Evolutionary conservation across 2,329 filamentous ascomycete genomes (phyloP).

Genomic region (Monosporascus sp.): DNA sequence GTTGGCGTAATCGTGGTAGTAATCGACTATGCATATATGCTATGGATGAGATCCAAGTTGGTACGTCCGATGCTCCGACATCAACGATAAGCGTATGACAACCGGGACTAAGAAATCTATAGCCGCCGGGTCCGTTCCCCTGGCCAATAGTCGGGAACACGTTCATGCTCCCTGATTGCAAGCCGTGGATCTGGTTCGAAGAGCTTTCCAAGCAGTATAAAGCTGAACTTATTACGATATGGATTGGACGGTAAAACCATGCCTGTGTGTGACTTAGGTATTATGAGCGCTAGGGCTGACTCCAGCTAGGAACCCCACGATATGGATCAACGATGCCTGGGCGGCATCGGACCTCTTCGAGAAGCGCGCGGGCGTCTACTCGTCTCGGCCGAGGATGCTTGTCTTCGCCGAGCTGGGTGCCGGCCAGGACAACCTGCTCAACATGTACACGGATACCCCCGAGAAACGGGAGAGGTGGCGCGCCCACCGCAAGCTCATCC

Average conservation of each 20-base stretch:
- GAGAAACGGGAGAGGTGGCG: conserved; percentile 39
- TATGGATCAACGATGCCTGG: conserved; percentile 46
- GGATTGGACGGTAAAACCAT: conserved; percentile 43
- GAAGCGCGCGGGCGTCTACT: conserved; percentile 47
- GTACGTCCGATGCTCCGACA: conserved; percentile 19
- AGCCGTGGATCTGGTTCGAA: conserved; percentile 56
- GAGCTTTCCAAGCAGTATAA: conserved; percentile 44
- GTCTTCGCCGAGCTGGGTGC: conserved; percentile 42
- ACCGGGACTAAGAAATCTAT: conserved; percentile 6
- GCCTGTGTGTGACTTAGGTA: neutral
- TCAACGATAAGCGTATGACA: neutral
- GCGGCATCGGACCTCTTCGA: conserved; percentile 51
- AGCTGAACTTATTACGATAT: conserved; percentile 48
- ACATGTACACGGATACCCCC: conserved; percentile 36
- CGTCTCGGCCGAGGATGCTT: conserved; percentile 44
- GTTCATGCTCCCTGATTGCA: conserved; percentile 46
- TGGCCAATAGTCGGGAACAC: conserved; percentile 53
- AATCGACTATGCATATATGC: conserved; percentile 44
- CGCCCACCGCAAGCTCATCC: conserved; percentile 45
- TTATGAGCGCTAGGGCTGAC: neutral
- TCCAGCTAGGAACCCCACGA: conserved; percentile 31
- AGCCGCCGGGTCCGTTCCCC: conserved; percentile 52
- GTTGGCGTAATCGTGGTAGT: conserved; percentile 23
- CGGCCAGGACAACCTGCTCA: conserved; percentile 38
- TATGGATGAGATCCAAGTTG: conserved; percentile 44